phyloP scores from a whole-genome alignment of 306 rosid species.

The Dalbergia cochinchinensis region DNA sequence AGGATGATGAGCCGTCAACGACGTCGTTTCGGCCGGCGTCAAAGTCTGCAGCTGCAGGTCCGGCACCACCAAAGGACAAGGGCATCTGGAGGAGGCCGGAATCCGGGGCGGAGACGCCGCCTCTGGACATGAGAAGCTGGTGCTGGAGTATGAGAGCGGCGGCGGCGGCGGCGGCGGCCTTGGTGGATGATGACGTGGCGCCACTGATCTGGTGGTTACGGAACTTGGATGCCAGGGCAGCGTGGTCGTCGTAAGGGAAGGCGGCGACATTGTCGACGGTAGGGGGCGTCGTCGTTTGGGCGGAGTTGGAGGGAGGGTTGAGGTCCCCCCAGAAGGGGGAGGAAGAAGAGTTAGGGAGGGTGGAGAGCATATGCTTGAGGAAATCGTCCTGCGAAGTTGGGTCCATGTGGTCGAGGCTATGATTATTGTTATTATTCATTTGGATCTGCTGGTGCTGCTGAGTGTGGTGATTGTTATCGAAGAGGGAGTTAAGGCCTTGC shows the following conservation, averaged over 20 bases:
- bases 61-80: constrained; percentile 48
- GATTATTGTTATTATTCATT: constrained; percentile 36
- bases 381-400: constrained; percentile 81
- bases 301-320: constrained; percentile 38
- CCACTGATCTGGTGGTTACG: constrained; percentile 76
- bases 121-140: constrained; percentile 69
- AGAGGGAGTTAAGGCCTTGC: constrained; percentile 67
- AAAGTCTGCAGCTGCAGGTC: constrained; percentile 30
- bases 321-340: constrained; percentile 73
- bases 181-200: constrained; percentile 34
- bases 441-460: constrained; percentile 43
- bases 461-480: constrained; percentile 6
- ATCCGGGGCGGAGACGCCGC: constrained; percentile 16
- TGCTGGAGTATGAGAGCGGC: constrained; percentile 83
- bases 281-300: constrained; percentile 42
- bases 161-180: constrained; percentile 45
- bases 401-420: constrained; percentile 51
- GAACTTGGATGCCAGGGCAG: constrained; percentile 72
- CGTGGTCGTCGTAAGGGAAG: constrained; percentile 63
- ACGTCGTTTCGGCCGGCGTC: constrained; percentile 72
- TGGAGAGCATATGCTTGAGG: constrained; percentile 88
- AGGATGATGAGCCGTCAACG: constrained; percentile 63
- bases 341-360: constrained; percentile 54
- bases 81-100: constrained; percentile 65
- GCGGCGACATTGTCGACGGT: constrained; percentile 42